phyloP scores from a whole-genome alignment of 2,329 filamentous ascomycete genomes.

The Septoria linicola region DNA sequence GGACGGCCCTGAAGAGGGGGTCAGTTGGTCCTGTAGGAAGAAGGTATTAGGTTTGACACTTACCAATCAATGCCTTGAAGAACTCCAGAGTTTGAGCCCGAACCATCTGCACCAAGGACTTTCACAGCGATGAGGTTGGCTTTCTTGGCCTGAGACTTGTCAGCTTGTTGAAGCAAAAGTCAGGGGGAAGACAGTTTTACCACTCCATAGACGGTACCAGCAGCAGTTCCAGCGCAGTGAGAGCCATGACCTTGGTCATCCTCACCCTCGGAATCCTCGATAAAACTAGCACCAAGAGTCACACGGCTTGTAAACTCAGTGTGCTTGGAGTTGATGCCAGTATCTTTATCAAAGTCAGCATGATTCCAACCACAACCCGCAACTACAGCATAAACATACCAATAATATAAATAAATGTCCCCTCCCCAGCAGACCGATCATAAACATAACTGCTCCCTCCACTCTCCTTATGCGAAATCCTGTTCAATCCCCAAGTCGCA shows the following conservation, averaged over 20 bases:
- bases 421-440: conserved; percentile 27
- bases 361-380: no score
- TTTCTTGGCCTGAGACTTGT: conserved; percentile 35
- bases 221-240: conserved; percentile 83
- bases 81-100: conserved; percentile 47
- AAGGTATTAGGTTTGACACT: no score
- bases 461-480: conserved; percentile 24
- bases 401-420: conserved; percentile 28
- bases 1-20: conserved; percentile 32
- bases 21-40: neutral
- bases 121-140: conserved; percentile 52
- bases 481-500: conserved; percentile 27
- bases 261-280: conserved; percentile 38
- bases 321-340: conserved; percentile 31
- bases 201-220: conserved; percentile 61
- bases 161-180: neutral
- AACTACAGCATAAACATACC: no score
- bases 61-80: conserved; percentile 50
- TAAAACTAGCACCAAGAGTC: conserved; percentile 23
- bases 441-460: conserved; percentile 29
- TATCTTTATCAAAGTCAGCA: conserved; percentile 11
- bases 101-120: conserved; percentile 47
- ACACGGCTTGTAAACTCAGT: conserved; percentile 41
- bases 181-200: conserved; percentile 32
- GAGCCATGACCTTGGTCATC: conserved; percentile 61